These are phyloP conservation scores for Mucor plumbeus DNA, from an alignment of 371 early-diverging fungal genomes.

Conservation along the genomic window DNA sequence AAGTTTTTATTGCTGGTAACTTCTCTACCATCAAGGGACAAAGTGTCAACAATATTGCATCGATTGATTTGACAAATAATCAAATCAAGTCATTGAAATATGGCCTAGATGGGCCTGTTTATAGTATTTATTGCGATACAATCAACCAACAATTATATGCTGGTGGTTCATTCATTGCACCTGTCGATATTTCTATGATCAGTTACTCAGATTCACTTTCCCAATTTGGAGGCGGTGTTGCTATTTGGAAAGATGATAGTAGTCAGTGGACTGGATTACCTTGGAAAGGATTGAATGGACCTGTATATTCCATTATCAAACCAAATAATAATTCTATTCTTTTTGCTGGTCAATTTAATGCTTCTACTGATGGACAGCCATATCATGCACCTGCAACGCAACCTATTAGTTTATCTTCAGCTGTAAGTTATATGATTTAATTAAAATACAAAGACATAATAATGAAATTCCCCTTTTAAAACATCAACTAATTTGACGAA, in stretches of 20 bases:
- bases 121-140: conserved; percentile 66
- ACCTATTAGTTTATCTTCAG: conserved; percentile 39
- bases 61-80: conserved; percentile 49
- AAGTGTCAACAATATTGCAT: conserved; percentile 59
- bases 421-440: conserved; percentile 21
- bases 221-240: conserved; percentile 61
- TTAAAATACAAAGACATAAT: background rate
- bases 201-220: conserved; percentile 42
- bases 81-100: conserved; percentile 50
- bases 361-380: conserved; percentile 47
- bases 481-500: conserved; percentile 9
- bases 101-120: conserved; percentile 78
- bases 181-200: conserved; percentile 29
- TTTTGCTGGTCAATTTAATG: conserved; percentile 54
- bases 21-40: conserved; percentile 38
- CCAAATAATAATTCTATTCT: conserved; percentile 28
- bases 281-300: conserved; percentile 69
- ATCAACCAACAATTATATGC: conserved; percentile 50
- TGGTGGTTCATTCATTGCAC: conserved; percentile 43
- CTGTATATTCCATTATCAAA: conserved; percentile 41
- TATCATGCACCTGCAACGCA: conserved; percentile 48
- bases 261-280: conserved; percentile 54
- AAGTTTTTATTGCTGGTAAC: conserved; percentile 57
- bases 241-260: conserved; percentile 51
- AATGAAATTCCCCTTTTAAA: background rate